phyloP scores from a whole-genome alignment of 2,329 filamentous ascomycete genomes.

The Gnomoniopsis sp. region DNA sequence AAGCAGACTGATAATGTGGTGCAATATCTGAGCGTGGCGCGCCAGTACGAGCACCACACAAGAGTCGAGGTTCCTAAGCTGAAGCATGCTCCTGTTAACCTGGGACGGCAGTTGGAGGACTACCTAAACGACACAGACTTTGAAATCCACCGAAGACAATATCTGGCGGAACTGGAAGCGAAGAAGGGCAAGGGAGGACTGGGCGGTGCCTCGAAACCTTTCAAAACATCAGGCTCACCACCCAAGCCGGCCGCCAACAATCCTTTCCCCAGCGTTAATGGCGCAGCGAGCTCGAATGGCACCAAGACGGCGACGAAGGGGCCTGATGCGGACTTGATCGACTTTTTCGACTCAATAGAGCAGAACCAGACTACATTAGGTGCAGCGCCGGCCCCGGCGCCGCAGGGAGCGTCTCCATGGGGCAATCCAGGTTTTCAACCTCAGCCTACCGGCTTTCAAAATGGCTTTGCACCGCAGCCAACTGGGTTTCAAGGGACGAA shows the following conservation, averaged over 20 bases:
- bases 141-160: conserved; percentile 87
- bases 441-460: conserved; percentile 37
- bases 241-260: conserved; percentile 32
- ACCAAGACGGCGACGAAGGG: conserved; percentile 47
- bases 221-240: conserved; percentile 33
- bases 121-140: conserved; percentile 95
- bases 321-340: conserved; percentile 76
- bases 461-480: conserved; percentile 38
- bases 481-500: conserved; percentile 37
- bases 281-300: conserved; percentile 22
- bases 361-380: conserved; percentile 75
- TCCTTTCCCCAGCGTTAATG: conserved; percentile 39
- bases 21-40: conserved; percentile 79
- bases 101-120: conserved; percentile 86
- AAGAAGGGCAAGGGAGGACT: conserved; percentile 46
- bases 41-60: conserved; percentile 89
- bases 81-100: conserved; percentile 91
- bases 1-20: conserved; percentile 92
- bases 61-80: conserved; percentile 92
- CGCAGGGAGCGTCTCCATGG: conserved; percentile 19
- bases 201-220: conserved; percentile 28
- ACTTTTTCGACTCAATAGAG: conserved; percentile 89
- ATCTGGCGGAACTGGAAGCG: conserved; percentile 80
- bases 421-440: conserved; percentile 28
- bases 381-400: conserved; percentile 38